Conservation (phyloP, 352 stramenopile genomes). For the Globisporangium paroecandrum region DNA sequence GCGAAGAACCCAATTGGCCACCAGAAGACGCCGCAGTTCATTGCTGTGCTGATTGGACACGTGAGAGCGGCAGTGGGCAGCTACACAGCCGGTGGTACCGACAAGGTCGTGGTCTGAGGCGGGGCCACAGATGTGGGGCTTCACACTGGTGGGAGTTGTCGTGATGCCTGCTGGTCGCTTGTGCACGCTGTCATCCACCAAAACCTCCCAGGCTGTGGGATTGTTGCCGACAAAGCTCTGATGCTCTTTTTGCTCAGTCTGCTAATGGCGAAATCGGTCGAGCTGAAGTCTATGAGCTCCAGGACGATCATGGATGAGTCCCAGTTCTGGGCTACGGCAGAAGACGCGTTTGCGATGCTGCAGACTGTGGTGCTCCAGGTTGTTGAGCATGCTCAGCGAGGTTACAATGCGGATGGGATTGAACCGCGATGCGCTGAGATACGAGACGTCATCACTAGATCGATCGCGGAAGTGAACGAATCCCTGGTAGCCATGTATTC, state of each 20-base stretch:
- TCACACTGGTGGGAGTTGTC: slow-evolving; percentile 37
- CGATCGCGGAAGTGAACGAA: neutral
- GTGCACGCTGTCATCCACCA: slow-evolving; percentile 33
- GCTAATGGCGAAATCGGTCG: slow-evolving; percentile 6
- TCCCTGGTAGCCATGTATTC: neutral
- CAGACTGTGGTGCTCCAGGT: slow-evolving; percentile 2
- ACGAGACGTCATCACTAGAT: neutral
- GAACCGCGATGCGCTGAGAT: neutral
- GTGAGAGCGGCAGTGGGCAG: slow-evolving; percentile 10
- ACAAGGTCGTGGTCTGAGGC: slow-evolving; percentile 14
- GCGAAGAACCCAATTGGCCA: slow-evolving; percentile 25
- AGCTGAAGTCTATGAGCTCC: neutral
- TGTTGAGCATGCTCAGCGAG: slow-evolving; percentile 4
- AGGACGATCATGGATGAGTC: neutral
- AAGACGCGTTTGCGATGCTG: slow-evolving; percentile 23
- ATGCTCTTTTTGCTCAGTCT: slow-evolving; percentile 27
- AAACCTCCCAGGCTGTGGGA: slow-evolving; percentile 29
- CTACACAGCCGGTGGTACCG: neutral
- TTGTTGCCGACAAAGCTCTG: slow-evolving; percentile 37
- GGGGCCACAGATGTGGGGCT: slow-evolving; percentile 51
- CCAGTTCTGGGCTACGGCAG: slow-evolving; percentile 10
- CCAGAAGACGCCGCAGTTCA: slow-evolving; percentile 58
- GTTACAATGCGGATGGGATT: slow-evolving; percentile 2
- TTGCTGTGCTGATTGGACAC: slow-evolving; percentile 26
- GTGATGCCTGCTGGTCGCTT: slow-evolving; percentile 57